phyloP scores from a whole-genome alignment of 2,329 filamentous ascomycete genomes.

The Juglanconis oblonga region DNA sequence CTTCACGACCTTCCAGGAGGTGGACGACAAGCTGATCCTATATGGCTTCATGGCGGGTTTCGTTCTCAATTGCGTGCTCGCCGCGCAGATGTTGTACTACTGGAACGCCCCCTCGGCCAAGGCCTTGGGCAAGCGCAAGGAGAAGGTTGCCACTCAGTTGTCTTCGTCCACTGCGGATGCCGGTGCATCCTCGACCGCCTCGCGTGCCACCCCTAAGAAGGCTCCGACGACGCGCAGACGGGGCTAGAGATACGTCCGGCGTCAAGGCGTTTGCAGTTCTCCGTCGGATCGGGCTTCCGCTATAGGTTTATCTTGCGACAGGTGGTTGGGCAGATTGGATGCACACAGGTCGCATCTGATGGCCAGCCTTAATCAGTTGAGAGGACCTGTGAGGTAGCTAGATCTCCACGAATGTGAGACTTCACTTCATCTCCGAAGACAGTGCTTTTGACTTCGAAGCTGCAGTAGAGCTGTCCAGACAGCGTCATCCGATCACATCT shows the following conservation, averaged over 20 bases:
- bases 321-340: background rate
- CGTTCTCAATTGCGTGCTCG: constrained; percentile 81
- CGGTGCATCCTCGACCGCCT: constrained; percentile 17
- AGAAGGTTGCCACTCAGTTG: constrained; percentile 24
- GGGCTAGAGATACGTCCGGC: constrained; percentile 26
- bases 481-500: background rate
- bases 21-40: constrained; percentile 92
- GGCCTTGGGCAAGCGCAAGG: constrained; percentile 39
- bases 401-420: constrained; percentile 6
- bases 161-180: constrained; percentile 22
- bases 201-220: constrained; percentile 31
- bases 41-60: constrained; percentile 94
- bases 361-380: background rate
- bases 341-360: constrained; percentile 1
- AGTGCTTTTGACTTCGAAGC: background rate
- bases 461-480: background rate
- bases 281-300: background rate
- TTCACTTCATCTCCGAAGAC: background rate
- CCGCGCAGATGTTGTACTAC: constrained; percentile 90
- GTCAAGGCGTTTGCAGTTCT: background rate
- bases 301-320: background rate
- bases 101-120: constrained; percentile 65
- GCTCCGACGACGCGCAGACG: constrained; percentile 41
- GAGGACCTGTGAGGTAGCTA: constrained; percentile 5
- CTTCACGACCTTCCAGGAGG: constrained; percentile 96